Evolutionary conservation across 1,284 basidiomycete genomes (phyloP), one percentile per base, ranked within the genome.

Genomic region (Trametes versicolor): DNA sequence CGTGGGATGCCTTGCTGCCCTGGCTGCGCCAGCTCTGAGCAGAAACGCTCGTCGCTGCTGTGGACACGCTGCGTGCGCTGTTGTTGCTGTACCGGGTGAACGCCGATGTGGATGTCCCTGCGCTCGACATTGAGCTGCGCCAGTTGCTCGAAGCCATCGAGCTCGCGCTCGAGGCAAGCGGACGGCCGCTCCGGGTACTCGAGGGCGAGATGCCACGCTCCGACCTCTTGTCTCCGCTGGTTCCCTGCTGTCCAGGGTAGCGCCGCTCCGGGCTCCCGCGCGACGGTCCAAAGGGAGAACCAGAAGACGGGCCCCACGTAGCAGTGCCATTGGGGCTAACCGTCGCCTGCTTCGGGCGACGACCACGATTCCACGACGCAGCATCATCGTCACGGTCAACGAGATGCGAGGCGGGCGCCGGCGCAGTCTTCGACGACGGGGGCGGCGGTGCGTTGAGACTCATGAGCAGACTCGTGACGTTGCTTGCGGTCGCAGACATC

Each of bases 51-150:
- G 91, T 93, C 61, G 92, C 92, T 62, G 86, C 86, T 3, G 92
- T 94, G 21, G 90, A 89, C 43, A 93, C 83, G 68, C 90, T 92
- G 58, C 88, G 83, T 61, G 82, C 73, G 74, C 91, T 93, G 36
- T 84, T 86, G 73, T 93, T 94, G 78, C 90, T 92, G 78, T 91
- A 93, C 65, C 88, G 81, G 36, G 92, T 93, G 72, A 93, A 94
- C 48, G 87, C 87, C 21, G 73, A 74, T n/a, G 73, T 85, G 5
- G 87, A 88, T 49, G 88, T 89, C 65, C 85, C 86, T 19, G 88
- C 86, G 73, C 87, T 91, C 50, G 88, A 86, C 83, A 83, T 87
- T 45, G 90, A 91, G 75, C 83, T 90, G 59, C 91, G 88, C 91
- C 91, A 93, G 76, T 91, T 93, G 68, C 80, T 83, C 37, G 88